These are phyloP conservation scores for Metschnikowia lochheadii DNA, from an alignment of 805 yeast species.

Conservation along the genomic window DNA sequence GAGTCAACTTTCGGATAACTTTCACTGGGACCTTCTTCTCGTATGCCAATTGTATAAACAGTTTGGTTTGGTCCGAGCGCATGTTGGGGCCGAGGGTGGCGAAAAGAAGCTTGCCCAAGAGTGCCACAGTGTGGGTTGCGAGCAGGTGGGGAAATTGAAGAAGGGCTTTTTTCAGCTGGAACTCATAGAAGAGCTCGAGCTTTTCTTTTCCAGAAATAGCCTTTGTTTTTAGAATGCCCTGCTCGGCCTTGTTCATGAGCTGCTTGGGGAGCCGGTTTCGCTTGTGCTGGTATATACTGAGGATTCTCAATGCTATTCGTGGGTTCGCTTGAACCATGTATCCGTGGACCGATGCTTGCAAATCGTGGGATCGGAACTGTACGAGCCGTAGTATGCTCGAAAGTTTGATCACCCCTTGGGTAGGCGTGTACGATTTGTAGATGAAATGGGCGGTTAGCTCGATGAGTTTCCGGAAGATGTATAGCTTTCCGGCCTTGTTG, in stretches of 20 bases:
- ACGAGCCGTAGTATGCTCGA: slow-evolving; percentile 19
- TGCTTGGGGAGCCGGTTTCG: slow-evolving; percentile 19
- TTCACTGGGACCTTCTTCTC: slow-evolving; percentile 8
- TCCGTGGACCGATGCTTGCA: slow-evolving; percentile 21
- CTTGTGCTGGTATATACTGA: slow-evolving; percentile 19
- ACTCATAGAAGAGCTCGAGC: slow-evolving; percentile 18
- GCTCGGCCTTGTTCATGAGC: slow-evolving; percentile 21
- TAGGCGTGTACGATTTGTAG: slow-evolving; percentile 7
- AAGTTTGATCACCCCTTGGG: slow-evolving; percentile 18
- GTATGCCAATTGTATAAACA: slow-evolving; percentile 6
- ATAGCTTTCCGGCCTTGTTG: slow-evolving; percentile 15
- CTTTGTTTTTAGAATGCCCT: slow-evolving; percentile 26
- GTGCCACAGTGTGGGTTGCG: slow-evolving; percentile 8
- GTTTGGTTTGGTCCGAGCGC: slow-evolving; percentile 15
- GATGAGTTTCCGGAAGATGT: slow-evolving; percentile 19
- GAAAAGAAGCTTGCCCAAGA: slow-evolving; percentile 13
- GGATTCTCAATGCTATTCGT: slow-evolving; percentile 20
- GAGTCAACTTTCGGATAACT: slow-evolving; percentile 29
- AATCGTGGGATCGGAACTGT: slow-evolving; percentile 11
- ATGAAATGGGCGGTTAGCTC: slow-evolving; percentile 20
- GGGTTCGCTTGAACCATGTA: slow-evolving; percentile 28
- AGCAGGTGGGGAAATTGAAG: slow-evolving; percentile 19
- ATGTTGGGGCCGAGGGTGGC: slow-evolving; percentile 10
- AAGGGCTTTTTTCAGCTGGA: slow-evolving; percentile 15
- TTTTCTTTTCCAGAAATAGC: slow-evolving; percentile 16